Conservation (phyloP, 2,329 filamentous ascomycete genomes). For the Mariannaea sp. region DNA sequence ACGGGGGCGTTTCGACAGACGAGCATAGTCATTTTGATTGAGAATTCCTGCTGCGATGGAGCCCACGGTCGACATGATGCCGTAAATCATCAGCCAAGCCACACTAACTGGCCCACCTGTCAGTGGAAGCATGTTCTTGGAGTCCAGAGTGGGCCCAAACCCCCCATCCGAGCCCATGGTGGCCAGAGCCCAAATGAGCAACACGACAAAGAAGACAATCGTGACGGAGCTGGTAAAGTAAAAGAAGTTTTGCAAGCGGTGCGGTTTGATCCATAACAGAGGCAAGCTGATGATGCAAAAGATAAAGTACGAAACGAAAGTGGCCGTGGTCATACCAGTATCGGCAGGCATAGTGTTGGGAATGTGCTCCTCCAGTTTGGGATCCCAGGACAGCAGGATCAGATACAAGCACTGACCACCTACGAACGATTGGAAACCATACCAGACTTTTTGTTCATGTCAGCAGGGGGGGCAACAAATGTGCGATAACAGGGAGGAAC, state of each 20-base stretch:
- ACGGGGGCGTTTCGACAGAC: slow-evolving; percentile 39
- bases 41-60: slow-evolving; percentile 47
- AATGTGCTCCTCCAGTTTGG: slow-evolving; percentile 48
- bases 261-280: slow-evolving; percentile 50
- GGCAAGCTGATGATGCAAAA: slow-evolving; percentile 51
- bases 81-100: slow-evolving; percentile 46
- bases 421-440: slow-evolving; percentile 53
- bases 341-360: slow-evolving; percentile 47
- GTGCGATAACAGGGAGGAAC: background rate
- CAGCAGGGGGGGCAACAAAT: background rate
- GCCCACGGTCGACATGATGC: slow-evolving; percentile 45
- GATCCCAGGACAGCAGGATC: slow-evolving; percentile 52
- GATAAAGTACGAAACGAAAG: slow-evolving; percentile 50
- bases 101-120: slow-evolving; percentile 40
- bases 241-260: slow-evolving; percentile 50
- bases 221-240: slow-evolving; percentile 47
- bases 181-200: slow-evolving; percentile 51
- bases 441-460: slow-evolving; percentile 29
- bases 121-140: slow-evolving; percentile 27
- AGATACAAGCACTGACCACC: slow-evolving; percentile 53
- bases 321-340: slow-evolving; percentile 51
- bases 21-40: slow-evolving; percentile 48
- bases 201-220: slow-evolving; percentile 47
- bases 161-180: slow-evolving; percentile 49
- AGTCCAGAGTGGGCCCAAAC: slow-evolving; percentile 44